Conservation (phyloP, 2,329 filamentous ascomycete genomes). For the Penicillium hesseltinei region DNA sequence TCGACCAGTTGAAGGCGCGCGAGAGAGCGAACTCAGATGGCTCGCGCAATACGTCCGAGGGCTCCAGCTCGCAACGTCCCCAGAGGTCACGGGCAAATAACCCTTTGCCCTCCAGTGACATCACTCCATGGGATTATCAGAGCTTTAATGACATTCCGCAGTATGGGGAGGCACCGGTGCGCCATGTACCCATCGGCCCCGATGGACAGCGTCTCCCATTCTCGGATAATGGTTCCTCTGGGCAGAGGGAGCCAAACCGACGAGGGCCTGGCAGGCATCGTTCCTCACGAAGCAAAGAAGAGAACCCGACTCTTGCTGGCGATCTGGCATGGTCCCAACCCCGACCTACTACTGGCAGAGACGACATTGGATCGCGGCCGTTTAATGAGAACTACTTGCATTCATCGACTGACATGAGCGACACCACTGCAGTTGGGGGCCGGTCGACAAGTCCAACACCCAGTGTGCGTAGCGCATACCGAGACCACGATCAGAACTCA, state of each 20-base stretch:
- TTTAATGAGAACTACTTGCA: conserved; percentile 50
- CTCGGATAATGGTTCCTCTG: conserved; percentile 42
- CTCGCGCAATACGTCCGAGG: conserved; percentile 51
- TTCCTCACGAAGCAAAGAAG: conserved; percentile 58
- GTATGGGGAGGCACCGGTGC: conserved; percentile 74
- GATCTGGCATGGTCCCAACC: conserved; percentile 53
- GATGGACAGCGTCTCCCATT: conserved; percentile 66
- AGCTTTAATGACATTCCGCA: conserved; percentile 74
- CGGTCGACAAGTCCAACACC: conserved; percentile 81
- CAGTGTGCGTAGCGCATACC: conserved; percentile 64
- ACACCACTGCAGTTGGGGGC: conserved; percentile 50
- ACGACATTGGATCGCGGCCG: conserved; percentile 59
- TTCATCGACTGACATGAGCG: conserved; percentile 51
- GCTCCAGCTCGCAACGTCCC: conserved; percentile 66
- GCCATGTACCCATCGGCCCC: conserved; percentile 65
- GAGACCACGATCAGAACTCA: conserved; percentile 44
- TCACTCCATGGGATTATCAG: conserved; percentile 97
- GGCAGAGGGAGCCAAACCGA: conserved; percentile 54
- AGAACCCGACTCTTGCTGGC: conserved; percentile 43
- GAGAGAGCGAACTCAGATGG: conserved; percentile 82
- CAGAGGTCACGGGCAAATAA: conserved; percentile 69
- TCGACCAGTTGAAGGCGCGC: conserved; percentile 59
- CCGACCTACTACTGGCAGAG: conserved; percentile 71
- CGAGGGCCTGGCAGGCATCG: conserved; percentile 49
- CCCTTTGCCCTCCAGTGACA: conserved; percentile 84